Percentiles rank a stretch among this genome's conserved stretches.
These are phyloP conservation scores for Schizonepeta tenuifolia DNA, from an alignment of 257 asterid genomes.

Conservation along the genomic window DNA sequence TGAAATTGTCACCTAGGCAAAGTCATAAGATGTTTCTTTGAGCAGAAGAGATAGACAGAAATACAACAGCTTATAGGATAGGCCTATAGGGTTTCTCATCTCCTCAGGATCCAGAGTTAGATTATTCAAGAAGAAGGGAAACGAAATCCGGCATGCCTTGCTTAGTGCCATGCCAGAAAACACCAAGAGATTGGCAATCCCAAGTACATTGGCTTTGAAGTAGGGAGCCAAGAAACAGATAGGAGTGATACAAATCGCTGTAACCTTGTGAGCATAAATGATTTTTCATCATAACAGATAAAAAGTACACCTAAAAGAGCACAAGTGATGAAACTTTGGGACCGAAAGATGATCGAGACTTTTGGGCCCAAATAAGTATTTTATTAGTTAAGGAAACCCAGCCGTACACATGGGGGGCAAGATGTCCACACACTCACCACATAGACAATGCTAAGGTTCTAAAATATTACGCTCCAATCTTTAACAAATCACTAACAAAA, in stretches of 20 bases:
- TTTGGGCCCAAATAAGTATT: background rate
- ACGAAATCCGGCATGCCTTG: background rate
- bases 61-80: conserved; percentile 1
- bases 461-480: background rate
- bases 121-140: conserved; percentile 8
- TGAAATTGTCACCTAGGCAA: background rate
- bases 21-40: background rate
- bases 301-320: background rate
- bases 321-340: background rate
- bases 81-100: background rate
- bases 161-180: conserved; percentile 13
- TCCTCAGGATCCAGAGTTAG: background rate
- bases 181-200: conserved; percentile 4
- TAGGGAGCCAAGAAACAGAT: background rate
- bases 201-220: too few relatives aligned
- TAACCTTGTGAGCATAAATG: background rate
- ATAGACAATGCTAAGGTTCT: background rate
- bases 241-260: background rate
- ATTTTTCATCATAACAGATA: background rate
- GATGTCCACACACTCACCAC: too few relatives aligned
- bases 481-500: background rate
- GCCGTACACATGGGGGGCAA: too few relatives aligned
- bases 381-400: too few relatives aligned
- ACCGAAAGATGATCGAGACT: background rate
- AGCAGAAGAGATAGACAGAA: background rate